Percentiles rank a stretch among this genome's conserved stretches.
Conservation (phyloP, 805 yeast genomes). For the Danielia reshetovae region DNA sequence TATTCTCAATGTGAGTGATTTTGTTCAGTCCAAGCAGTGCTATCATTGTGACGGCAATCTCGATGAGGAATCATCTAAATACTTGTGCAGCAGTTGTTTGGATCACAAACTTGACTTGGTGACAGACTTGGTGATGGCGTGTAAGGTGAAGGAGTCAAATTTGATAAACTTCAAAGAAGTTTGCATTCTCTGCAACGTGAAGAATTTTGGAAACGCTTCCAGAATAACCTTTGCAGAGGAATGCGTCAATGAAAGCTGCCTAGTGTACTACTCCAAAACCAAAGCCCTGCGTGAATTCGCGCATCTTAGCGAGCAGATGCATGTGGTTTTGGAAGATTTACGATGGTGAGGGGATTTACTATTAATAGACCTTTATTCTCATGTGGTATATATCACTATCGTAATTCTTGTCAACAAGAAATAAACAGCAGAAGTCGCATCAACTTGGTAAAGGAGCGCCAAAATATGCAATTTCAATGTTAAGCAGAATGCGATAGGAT, state of each 20-base stretch:
- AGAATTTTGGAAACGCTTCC: slow-evolving; percentile 14
- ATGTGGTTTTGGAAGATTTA: background rate
- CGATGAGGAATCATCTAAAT: slow-evolving; percentile 6
- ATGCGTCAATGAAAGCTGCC: slow-evolving; percentile 66
- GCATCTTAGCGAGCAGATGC: background rate
- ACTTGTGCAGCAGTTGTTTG: slow-evolving; percentile 19
- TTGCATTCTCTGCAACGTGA: slow-evolving; percentile 22
- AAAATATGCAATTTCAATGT: slow-evolving; percentile 4
- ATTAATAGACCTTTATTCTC: background rate
- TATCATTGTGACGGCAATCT: slow-evolving; percentile 8
- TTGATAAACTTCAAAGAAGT: slow-evolving; percentile 7
- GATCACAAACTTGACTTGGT: slow-evolving; percentile 33
- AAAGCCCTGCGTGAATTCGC: slow-evolving; percentile 25
- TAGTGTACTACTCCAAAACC: slow-evolving; percentile 52
- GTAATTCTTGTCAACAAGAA: background rate
- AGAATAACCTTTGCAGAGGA: slow-evolving; percentile 8
- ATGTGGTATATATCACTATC: too few species aligned
- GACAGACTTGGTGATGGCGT: slow-evolving; percentile 23
- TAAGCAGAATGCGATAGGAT: background rate
- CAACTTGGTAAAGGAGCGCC: slow-evolving; percentile 11
- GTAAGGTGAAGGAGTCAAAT: slow-evolving; percentile 13
- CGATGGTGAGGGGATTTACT: background rate
- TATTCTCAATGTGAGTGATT: slow-evolving; percentile 9
- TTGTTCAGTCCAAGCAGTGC: slow-evolving; percentile 10
- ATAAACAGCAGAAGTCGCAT: slow-evolving; percentile 9